These are phyloP conservation scores for Trifolium dubium DNA, from an alignment of 306 rosid species.

Conservation along the genomic window DNA sequence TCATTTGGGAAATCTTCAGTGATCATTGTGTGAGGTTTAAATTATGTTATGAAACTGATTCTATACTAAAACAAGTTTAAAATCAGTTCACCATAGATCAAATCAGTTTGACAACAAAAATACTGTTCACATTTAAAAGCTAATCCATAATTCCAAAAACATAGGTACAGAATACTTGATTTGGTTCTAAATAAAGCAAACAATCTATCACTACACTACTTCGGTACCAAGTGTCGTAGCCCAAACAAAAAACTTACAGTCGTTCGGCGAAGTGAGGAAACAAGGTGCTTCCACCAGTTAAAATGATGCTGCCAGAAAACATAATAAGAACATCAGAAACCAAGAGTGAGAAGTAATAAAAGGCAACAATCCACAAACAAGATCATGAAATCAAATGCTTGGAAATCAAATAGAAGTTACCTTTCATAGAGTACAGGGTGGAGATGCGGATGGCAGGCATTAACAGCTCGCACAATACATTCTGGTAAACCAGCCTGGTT, in stretches of 20 bases:
- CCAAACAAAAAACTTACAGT: slow-evolving; percentile 61
- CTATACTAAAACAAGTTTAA: background rate
- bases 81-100: background rate
- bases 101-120: background rate
- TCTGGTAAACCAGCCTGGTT: slow-evolving; percentile 95
- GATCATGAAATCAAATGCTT: background rate
- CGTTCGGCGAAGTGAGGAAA: slow-evolving; percentile 85
- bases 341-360: background rate
- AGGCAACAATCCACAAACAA: slow-evolving; percentile 18
- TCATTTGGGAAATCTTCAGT: background rate
- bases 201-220: background rate
- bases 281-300: slow-evolving; percentile 91
- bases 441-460: slow-evolving; percentile 81
- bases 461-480: slow-evolving; percentile 86
- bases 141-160: background rate
- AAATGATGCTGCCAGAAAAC: slow-evolving; percentile 71
- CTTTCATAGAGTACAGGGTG: slow-evolving; percentile 90
- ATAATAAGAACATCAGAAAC: slow-evolving; percentile 23
- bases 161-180: background rate
- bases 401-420: slow-evolving; percentile 40
- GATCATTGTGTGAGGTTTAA: background rate
- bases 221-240: slow-evolving; percentile 4
- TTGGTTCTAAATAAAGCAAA: background rate
- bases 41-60: background rate
- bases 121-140: background rate